A percentile compares a stretch with the other conserved stretches of the same genome.
phyloP scores from a whole-genome alignment of 1,284 basidiomycete species.

The Xerocomus cyaneibrunnescens region DNA sequence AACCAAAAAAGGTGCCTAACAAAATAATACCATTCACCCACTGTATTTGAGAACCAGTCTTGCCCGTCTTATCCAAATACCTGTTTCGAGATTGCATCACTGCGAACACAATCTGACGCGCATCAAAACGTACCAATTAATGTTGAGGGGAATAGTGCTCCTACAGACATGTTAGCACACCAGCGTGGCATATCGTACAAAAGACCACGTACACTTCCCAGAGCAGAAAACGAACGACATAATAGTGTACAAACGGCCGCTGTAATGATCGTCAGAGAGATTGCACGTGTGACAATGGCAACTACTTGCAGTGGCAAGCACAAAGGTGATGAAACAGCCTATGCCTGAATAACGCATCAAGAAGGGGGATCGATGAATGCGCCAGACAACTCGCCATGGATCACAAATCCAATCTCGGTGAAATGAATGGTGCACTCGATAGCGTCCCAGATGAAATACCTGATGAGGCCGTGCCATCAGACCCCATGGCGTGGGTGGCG shows the following conservation, averaged over 20 bases:
- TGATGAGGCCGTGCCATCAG: conserved; percentile 15
- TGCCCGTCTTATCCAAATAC: conserved; percentile 72
- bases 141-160: conserved; percentile 76
- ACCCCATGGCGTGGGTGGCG: not conserved
- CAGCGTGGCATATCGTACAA: conserved; percentile 1
- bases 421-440: conserved; percentile 48
- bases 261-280: conserved; percentile 31
- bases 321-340: conserved; percentile 58
- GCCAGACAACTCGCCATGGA: conserved; percentile 51
- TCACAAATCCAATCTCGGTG: conserved; percentile 56
- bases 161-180: conserved; percentile 34
- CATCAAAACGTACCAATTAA: conserved; percentile 56
- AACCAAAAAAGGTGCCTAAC: conserved; percentile 59
- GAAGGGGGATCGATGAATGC: not conserved
- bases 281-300: not conserved
- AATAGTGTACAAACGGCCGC: conserved; percentile 75
- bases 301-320: conserved; percentile 57
- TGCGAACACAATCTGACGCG: not conserved
- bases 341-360: conserved; percentile 40
- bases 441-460: conserved; percentile 58
- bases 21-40: conserved; percentile 64
- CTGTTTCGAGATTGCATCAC: conserved; percentile 35
- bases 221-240: conserved; percentile 64
- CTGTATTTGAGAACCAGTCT: conserved; percentile 64
- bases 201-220: conserved; percentile 63